Evolutionary conservation across 352 stramenopile genomes (phyloP), one percentile per base, ranked within the genome.

Genomic region (Peronospora farinosa): DNA sequence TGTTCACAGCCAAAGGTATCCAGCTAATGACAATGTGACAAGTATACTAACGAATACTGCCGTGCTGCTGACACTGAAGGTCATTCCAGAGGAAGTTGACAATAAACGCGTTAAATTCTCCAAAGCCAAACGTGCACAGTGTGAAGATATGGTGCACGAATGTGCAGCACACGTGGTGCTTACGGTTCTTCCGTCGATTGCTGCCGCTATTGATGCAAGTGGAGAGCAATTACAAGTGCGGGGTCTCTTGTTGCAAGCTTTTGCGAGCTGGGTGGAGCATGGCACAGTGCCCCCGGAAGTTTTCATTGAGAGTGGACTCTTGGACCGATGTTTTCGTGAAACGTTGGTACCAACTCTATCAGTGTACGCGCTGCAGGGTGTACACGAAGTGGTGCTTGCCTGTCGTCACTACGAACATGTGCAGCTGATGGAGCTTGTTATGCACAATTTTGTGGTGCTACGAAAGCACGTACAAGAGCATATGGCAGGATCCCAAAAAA

Each of bases 71-170:
- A 84, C 74, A 39, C 49, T 91, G 23, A 88, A 91, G 38, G 63
- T 86, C 35, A 78, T 91, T 40, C 78, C 80, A 0, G 80, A 91
- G 46, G 80, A 91, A 57, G 76, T 89, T 1, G 60, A 84, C 25
- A 89, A 88, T 49, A 80, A 81, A 47, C 80, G 78, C 35, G 76
- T 91, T 36, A 89, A 88, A 41, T 88, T 89, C 40, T 65, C 67
- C 46, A 88, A 88, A 59, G 44, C 60, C 6, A 85, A 80, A 42
- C 78, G 80, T 9, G 64, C 40, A 11, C 63, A 83, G 45, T 91
- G 75, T 33, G 67, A 91, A 43, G 51, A 71, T 25, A 67, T 91
- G 65, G 69, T 91, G 30, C 70, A 84, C n/a, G 60, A 83, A 35
- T 80, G 74, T 0, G 72, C 78, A 10, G 54, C 70, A 0, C 62